Conservation (phyloP, 441 rosid genomes). For the Pelargonium australe region DNA sequence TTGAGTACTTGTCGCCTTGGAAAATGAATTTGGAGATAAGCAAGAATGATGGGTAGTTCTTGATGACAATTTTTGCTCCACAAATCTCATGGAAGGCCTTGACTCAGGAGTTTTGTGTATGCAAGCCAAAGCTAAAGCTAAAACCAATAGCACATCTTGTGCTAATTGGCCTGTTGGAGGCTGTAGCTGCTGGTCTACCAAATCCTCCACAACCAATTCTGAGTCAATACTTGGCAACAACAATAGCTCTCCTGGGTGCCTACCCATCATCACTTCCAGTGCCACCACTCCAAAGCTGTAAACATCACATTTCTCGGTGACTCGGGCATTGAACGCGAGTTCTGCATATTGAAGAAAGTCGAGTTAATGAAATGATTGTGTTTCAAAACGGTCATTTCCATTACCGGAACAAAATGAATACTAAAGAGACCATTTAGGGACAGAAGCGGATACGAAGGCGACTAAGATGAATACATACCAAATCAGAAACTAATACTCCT, state of each 20-base stretch:
- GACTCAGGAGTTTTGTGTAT: conserved; percentile 27
- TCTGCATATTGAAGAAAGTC: conserved; percentile 27
- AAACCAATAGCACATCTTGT: conserved; percentile 33
- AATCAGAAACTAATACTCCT: too few relatives aligned
- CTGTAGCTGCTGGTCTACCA: conserved; percentile 40
- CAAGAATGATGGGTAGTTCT: conserved; percentile 7
- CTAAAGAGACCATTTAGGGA: too few relatives aligned
- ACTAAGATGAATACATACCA: too few relatives aligned
- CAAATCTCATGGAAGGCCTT: conserved; percentile 47
- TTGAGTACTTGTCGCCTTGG: too few relatives aligned
- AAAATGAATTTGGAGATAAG: too few relatives aligned
- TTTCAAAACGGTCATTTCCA: too few relatives aligned
- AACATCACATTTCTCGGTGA: conserved; percentile 51
- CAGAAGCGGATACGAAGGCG: too few relatives aligned
- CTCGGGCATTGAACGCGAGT: conserved; percentile 43
- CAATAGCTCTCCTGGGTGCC: conserved; percentile 54
- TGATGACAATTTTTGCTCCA: conserved; percentile 49
- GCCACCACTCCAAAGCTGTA: conserved; percentile 58
- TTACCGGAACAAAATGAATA: too few relatives aligned
- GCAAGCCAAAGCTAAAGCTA: conserved; percentile 42
- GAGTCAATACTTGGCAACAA: conserved; percentile 15
- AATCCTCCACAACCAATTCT: conserved; percentile 30
- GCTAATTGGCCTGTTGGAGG: conserved; percentile 37
- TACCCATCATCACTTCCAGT: conserved; percentile 56
- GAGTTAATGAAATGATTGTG: too few relatives aligned